Base-by-base conservation (phyloP, 257 asterid genomes). In the Solanum verrucosum region DNA sequence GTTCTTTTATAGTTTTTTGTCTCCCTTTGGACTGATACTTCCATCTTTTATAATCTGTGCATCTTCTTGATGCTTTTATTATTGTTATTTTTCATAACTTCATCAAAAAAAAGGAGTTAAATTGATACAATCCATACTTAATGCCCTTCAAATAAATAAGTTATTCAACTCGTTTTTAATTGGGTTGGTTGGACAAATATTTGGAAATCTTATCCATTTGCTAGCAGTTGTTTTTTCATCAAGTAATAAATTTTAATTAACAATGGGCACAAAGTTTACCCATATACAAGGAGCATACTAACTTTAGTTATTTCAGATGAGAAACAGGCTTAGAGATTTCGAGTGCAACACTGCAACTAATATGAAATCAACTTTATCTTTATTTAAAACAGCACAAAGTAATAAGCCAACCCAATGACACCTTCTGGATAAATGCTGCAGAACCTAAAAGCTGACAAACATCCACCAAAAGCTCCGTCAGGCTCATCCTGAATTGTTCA, bases 381-480 rank as follows among this genome's bases (percentile, higher is more conserved):
- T 73, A 38, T 38, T 37, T 38, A 75, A 72, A 75, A 37, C 33
- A 75, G 27, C 46, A 79, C 88, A 87, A 86, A 16, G 85, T 81
- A 84, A 37, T 44, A 88, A 74, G 87, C 87, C 56, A 77, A 77
- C 84, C 85, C 38, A 81, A 49, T 70, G 88, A 85, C 91, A 95
- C 99, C 99, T 94, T 94, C 88, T 96, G 93, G 88, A 90, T 67
- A 91, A 92, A 92, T 74, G 93, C 86, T 78, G 94, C 85, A 88
- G 98, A 91, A 60, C 96, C 95, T 87, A 96, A 87, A 78, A 96
- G 95, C 94, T 94, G 98, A 86, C 96, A 94, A 79, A 93, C 87
- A 82, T 95, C 98, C 88, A 92, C 95, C 92, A 96, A 88, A 90
- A 94, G 95, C 91, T 96, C 99, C 90, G 92, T 92, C 92, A 93